Evolutionary conservation across 2,329 filamentous ascomycete species (phyloP), one percentile per base, ranked within the genome.

Genomic region (Sporothrix pseudoabietina): DNA sequence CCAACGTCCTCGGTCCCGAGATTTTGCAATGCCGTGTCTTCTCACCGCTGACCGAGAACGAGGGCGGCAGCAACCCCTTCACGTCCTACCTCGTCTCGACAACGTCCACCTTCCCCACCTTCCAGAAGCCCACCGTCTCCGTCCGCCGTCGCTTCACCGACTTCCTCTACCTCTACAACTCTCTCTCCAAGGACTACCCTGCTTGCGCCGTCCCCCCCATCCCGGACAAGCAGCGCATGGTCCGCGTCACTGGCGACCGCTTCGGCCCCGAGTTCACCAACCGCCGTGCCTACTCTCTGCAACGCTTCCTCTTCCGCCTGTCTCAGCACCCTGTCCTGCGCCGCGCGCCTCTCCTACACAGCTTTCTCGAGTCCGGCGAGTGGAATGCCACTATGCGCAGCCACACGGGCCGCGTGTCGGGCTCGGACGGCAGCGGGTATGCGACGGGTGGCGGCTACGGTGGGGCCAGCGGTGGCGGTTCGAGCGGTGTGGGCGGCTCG

Each of bases 171-270:
- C 89, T 99, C 75, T 98, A 93, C 85, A 98, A 97, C 83, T 91
- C 93, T 44, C 90, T 99, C 70, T 90, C 87, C 76, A 91, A 90
- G 80, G 94, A 98, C 81, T 98, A 94, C 79, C 93, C 94, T 74
- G 93, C 94, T 84, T 93, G 92, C 82, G 96, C 96, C 66, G 93
- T 99, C 3, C 96, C 96, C 41, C 96, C 96, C 65, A 86, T 99
- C 71, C 96, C 96, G 71, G 96, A 98, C 83, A 99, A 98, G 86
- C 95, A 98, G 86, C 97, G 97, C 83, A 97, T 99, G 93, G 94
- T 97, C 80, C 98, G 98, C 80, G 96, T 98, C 70, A 92, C 94
- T 49, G 96, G 96, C 77, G 95, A 98, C 84, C 92, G 96, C 76
- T 99, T 99, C 82, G 94, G 94, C 9, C 83, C 91, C 69, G 96